Evolutionary conservation across 192 early-diverging fungal species (phyloP), one percentile per base, ranked within the genome.

Genomic region (Coemansia sp.): DNA sequence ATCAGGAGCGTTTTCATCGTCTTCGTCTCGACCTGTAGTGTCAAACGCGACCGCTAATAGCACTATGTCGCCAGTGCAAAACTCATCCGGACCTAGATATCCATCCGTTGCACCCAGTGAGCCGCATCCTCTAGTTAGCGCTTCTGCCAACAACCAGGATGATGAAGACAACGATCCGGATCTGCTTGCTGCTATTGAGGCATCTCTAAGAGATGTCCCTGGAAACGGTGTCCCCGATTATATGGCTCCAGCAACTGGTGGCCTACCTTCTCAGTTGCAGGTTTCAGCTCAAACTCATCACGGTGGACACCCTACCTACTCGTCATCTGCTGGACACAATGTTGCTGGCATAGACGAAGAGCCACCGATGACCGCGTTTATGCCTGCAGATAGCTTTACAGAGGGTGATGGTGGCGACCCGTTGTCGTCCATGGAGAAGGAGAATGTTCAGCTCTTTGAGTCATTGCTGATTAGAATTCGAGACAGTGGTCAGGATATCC

Each of bases 391-490:
- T 18, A 45, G 41, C 41, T 62, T 55, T 47, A 57, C 13, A 18
- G 61, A 53, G 18, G 76, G 63, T 2, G 63, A 73, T 2, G 57
- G 67, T 15, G 42, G 64, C 6, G 71, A 87, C 42, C 90, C 92
- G 42, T 62, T 99, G 56, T 81, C 86, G 21, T 53, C 72, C 1
- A 82, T 86, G 9, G 94, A 99, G 67, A 82, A 86, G 43, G 92
- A 97, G 62, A 96, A 93, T 38, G 86, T 99, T 27, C 83, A 90
- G 66, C 62, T 96, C 10, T 99, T 99, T 53, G 83, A 91, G 25
- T 84, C 93, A 13, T 78, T 97, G 11, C 83, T 99, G 51, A 87
- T 91, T 39, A 78, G 87, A 45, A 85, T 94, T 22, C 90, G 89
- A 48, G 80, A 82, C 22, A 83, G 81, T n/a, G 91, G 92, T 1